Percentiles rank a stretch among this genome's conserved stretches.
These are phyloP conservation scores for Collybia sordida DNA, from an alignment of 768 basidiomycete genomes.

Conservation along the genomic window DNA sequence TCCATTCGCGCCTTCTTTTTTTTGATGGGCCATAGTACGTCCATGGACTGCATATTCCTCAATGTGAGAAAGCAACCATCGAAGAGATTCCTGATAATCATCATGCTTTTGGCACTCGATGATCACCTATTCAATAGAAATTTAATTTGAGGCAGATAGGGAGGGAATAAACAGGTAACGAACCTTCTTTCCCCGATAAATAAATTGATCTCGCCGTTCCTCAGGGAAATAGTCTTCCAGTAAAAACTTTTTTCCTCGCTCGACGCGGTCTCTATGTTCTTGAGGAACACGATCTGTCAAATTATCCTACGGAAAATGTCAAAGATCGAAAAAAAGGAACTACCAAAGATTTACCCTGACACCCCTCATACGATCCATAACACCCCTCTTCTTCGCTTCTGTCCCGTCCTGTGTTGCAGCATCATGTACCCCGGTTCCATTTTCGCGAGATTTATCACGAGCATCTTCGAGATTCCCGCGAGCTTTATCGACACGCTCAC, in stretches of 20 bases:
- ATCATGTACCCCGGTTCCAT: too few relatives aligned
- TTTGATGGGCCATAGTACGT: conserved; percentile 20
- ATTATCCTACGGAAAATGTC: conserved; percentile 17
- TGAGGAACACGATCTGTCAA: conserved; percentile 59
- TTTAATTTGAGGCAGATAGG: background rate
- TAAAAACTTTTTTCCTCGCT: conserved; percentile 67
- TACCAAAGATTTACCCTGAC: conserved; percentile 34
- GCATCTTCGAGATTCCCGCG: conserved; percentile 6
- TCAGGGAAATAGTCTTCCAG: conserved; percentile 86
- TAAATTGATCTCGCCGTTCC: conserved; percentile 89
- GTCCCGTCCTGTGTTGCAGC: conserved; percentile 12
- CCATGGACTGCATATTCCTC: conserved; percentile 64
- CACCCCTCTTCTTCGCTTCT: conserved; percentile 33
- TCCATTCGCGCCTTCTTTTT: conserved; percentile 17
- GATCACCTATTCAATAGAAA: conserved; percentile 47
- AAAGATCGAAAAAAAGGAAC: conserved; percentile 20
- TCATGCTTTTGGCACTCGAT: conserved; percentile 91
- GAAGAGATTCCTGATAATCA: conserved; percentile 81
- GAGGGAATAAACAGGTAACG: background rate
- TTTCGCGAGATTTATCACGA: conserved; percentile 13
- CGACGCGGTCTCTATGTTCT: conserved; percentile 60
- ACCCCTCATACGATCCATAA: conserved; percentile 32
- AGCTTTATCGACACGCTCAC: conserved; percentile 7
- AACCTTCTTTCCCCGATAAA: conserved; percentile 92
- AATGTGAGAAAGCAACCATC: conserved; percentile 67